Evolutionary conservation across 1,284 basidiomycete species (phyloP).

Genomic region (Malassezia restricta): DNA sequence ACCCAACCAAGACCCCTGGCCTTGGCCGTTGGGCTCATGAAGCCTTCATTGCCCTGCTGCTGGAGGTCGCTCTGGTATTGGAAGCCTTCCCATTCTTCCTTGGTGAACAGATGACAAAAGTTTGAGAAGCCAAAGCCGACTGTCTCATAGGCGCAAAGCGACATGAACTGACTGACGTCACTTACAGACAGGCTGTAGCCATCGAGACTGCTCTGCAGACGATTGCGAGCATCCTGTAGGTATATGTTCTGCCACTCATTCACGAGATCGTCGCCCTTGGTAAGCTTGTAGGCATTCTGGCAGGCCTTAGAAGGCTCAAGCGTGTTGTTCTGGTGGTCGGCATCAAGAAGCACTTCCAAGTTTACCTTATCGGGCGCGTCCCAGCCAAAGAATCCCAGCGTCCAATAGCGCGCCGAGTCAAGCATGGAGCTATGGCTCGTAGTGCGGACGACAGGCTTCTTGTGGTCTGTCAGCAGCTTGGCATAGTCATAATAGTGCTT

Average conservation of each 20-base stretch:
- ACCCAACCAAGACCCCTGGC: slow-evolving; percentile 74
- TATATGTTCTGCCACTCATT: slow-evolving; percentile 47
- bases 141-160: slow-evolving; percentile 46
- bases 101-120: slow-evolving; percentile 77
- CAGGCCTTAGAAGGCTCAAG: slow-evolving; percentile 62
- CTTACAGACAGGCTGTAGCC: slow-evolving; percentile 47
- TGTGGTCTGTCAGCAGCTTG: slow-evolving; percentile 23
- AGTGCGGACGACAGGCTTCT: slow-evolving; percentile 36
- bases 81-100: slow-evolving; percentile 77
- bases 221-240: slow-evolving; percentile 21
- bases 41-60: slow-evolving; percentile 54
- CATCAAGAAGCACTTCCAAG: slow-evolving; percentile 37
- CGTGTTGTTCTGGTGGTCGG: slow-evolving; percentile 56
- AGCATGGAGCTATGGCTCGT: slow-evolving; percentile 60
- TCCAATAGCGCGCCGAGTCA: slow-evolving; percentile 65
- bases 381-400: slow-evolving; percentile 29
- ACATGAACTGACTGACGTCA: slow-evolving; percentile 31
- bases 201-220: slow-evolving; percentile 30
- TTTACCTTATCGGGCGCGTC: slow-evolving; percentile 30
- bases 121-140: slow-evolving; percentile 29
- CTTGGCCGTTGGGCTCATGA: slow-evolving; percentile 64
- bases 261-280: slow-evolving; percentile 51
- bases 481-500: slow-evolving; percentile 41
- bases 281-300: slow-evolving; percentile 49
- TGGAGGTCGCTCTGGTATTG: slow-evolving; percentile 52